A percentile compares a stretch with the other conserved stretches of the same genome.
phyloP scores from a whole-genome alignment of 768 basidiomycete genomes.

The Amanita pseudoporphyria region DNA sequence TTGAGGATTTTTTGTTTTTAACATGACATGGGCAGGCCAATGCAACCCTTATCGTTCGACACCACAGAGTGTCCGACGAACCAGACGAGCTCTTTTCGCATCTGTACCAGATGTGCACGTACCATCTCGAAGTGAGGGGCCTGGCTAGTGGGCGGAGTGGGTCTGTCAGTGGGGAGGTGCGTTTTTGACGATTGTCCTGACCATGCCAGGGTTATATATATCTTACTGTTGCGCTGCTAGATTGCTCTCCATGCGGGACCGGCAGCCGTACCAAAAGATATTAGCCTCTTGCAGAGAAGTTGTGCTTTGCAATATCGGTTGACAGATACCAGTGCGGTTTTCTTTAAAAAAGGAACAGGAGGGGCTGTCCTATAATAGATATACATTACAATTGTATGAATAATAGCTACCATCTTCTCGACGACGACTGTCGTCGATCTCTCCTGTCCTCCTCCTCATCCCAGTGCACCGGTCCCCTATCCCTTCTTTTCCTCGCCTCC shows the following conservation, averaged over 20 bases:
- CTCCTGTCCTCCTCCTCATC: background rate
- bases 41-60: slow-evolving; percentile 50
- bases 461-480: slow-evolving; percentile 8
- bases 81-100: slow-evolving; percentile 51
- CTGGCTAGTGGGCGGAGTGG: slow-evolving; percentile 71
- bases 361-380: slow-evolving; percentile 46
- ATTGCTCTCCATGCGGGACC: slow-evolving; percentile 55
- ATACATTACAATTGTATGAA: background rate
- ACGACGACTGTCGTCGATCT: background rate
- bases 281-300: slow-evolving; percentile 39
- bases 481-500: slow-evolving; percentile 50
- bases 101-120: slow-evolving; percentile 52
- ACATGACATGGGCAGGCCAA: too few species aligned
- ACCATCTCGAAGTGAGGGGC: slow-evolving; percentile 64
- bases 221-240: too few species aligned
- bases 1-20: too few species aligned
- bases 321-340: slow-evolving; percentile 52
- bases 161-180: slow-evolving; percentile 68
- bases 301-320: slow-evolving; percentile 63
- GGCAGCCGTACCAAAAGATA: slow-evolving; percentile 18
- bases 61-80: slow-evolving; percentile 49
- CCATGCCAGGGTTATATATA: too few species aligned
- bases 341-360: slow-evolving; percentile 68
- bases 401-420: background rate
- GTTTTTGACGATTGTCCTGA: slow-evolving; percentile 8